phyloP scores from a whole-genome alignment of 495 filamentous ascomycete genomes.

The Aspergillus nidulans region DNA sequence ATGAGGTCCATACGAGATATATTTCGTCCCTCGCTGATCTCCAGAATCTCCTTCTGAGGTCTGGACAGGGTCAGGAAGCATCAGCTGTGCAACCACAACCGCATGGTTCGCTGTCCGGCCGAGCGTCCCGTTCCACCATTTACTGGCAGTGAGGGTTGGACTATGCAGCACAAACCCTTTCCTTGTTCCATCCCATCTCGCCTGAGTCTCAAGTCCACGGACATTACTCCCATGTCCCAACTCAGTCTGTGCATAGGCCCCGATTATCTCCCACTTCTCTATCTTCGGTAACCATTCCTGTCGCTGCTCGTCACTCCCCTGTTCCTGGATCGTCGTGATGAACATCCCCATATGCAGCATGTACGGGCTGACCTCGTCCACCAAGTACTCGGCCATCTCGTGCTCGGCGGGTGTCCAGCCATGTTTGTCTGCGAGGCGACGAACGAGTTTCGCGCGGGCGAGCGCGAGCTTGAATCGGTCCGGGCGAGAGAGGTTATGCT shows the following conservation, averaged over 20 bases:
- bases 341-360: slow-evolving; percentile 32
- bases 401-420: slow-evolving; percentile 39
- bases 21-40: slow-evolving; percentile 14
- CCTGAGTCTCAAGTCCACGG: slow-evolving; percentile 41
- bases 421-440: slow-evolving; percentile 34
- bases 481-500: slow-evolving; percentile 41
- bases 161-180: slow-evolving; percentile 46
- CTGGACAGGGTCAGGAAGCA: slow-evolving; percentile 29
- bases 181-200: slow-evolving; percentile 34
- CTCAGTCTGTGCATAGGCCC: slow-evolving; percentile 45
- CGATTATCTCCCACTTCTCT: slow-evolving; percentile 39
- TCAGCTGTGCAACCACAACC: slow-evolving; percentile 32
- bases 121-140: slow-evolving; percentile 50
- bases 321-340: slow-evolving; percentile 37
- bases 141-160: slow-evolving; percentile 43
- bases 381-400: slow-evolving; percentile 43
- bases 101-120: slow-evolving; percentile 36
- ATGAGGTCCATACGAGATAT: slow-evolving; percentile 40
- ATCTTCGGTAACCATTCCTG: slow-evolving; percentile 43
- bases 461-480: slow-evolving; percentile 45
- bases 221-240: slow-evolving; percentile 49
- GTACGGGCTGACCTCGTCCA: slow-evolving; percentile 25
- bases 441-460: slow-evolving; percentile 42
- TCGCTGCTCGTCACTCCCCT: slow-evolving; percentile 40
- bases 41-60: background rate